Evolutionary conservation across 345 rosid species (phyloP).

Genomic region (Murraya koenigii): DNA sequence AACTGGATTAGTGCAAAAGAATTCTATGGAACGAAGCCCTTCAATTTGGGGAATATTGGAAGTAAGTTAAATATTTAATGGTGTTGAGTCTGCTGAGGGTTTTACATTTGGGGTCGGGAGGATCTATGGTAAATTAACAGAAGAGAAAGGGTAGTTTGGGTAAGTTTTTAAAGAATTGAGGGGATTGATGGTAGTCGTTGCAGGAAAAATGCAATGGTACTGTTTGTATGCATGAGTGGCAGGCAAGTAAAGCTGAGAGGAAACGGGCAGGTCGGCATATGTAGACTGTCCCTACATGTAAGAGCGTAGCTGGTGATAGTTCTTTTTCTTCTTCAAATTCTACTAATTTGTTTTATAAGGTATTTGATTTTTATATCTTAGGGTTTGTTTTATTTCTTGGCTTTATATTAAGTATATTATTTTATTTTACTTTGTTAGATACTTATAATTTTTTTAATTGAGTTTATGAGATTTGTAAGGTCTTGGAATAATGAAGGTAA

Average conservation of each 20-base stretch:
- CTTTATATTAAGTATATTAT: neutral
- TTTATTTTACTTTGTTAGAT: neutral
- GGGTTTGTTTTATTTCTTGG: neutral
- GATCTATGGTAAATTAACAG: neutral
- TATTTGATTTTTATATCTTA: neutral
- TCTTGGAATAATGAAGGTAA: no score
- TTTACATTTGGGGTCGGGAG: neutral
- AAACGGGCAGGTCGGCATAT: constrained; percentile 25
- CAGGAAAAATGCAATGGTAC: constrained; percentile 29
- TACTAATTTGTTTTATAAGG: neutral
- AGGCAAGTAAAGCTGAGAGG: constrained; percentile 26
- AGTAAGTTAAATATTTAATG: neutral
- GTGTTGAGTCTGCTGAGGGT: neutral
- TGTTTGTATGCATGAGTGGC: constrained; percentile 23
- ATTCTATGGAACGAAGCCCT: neutral
- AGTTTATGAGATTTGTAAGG: neutral
- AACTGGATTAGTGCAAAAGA: neutral
- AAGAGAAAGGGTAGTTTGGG: neutral
- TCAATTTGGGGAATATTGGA: neutral
- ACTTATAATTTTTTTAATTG: no score
- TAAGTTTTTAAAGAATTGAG: neutral
- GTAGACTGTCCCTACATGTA: constrained; percentile 28
- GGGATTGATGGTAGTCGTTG: constrained; percentile 25
- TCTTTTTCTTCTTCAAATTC: constrained; percentile 14
- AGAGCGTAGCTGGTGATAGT: constrained; percentile 20